Evolutionary conservation across 441 rosid genomes (phyloP).

Genomic region (Hura crepitans): DNA sequence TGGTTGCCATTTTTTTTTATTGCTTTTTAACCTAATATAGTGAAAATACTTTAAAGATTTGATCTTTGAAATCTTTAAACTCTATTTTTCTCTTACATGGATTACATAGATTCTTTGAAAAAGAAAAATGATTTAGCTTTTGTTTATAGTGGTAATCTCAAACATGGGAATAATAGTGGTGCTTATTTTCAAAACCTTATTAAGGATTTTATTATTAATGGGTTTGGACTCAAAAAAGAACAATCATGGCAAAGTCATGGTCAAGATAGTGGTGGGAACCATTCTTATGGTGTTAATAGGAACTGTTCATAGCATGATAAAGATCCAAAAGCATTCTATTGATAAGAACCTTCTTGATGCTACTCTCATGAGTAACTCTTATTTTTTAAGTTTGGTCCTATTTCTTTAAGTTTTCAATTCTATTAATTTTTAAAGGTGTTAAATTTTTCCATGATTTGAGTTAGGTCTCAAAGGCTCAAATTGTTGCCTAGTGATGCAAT

Average conservation of each 20-base stretch:
- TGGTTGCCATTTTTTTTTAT: background rate
- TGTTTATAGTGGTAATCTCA: slow-evolving; percentile 52
- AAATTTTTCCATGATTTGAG: background rate
- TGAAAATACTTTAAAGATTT: background rate
- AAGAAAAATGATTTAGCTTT: slow-evolving; percentile 58
- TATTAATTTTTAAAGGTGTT: slow-evolving; percentile 9
- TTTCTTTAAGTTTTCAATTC: slow-evolving; percentile 18
- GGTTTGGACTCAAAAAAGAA: slow-evolving; percentile 73
- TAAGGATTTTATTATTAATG: slow-evolving; percentile 61
- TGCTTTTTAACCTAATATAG: background rate
- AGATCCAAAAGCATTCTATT: slow-evolving; percentile 49
- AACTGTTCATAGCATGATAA: slow-evolving; percentile 51
- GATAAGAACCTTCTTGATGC: slow-evolving; percentile 75
- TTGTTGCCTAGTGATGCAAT: background rate
- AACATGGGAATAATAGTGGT: slow-evolving; percentile 61
- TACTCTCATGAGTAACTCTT: slow-evolving; percentile 74
- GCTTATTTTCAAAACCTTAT: slow-evolving; percentile 71
- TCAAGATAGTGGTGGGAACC: slow-evolving; percentile 63
- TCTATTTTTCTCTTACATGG: background rate
- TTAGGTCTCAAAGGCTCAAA: background rate
- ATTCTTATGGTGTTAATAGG: slow-evolving; percentile 51
- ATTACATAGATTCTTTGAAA: background rate
- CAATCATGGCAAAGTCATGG: slow-evolving; percentile 74
- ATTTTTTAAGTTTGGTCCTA: slow-evolving; percentile 6
- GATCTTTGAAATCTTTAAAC: background rate